These are phyloP conservation scores for Tetragonia tetragonoides DNA, from an alignment of 148 eudicot genomes.

Conservation along the genomic window DNA sequence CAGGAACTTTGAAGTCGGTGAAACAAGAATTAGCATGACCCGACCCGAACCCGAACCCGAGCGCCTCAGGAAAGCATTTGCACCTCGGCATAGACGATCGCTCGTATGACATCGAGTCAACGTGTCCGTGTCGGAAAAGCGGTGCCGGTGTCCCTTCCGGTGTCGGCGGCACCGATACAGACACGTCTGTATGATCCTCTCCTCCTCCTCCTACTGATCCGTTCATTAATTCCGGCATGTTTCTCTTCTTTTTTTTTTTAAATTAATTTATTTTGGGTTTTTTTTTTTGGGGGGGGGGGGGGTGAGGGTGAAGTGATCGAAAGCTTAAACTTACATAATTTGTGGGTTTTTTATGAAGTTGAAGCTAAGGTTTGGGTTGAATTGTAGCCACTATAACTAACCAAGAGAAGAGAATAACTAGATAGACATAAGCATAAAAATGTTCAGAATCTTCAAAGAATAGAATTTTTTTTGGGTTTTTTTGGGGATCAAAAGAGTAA, in stretches of 20 bases:
- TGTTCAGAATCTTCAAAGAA: background rate
- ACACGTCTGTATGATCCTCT: conserved; percentile 42
- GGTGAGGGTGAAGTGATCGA: background rate
- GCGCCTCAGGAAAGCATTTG: conserved; percentile 58
- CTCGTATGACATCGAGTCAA: conserved; percentile 77
- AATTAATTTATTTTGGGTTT: conserved; percentile 11
- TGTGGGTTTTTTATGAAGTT: conserved; percentile 38
- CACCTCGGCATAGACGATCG: conserved; percentile 85
- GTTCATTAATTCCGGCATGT: background rate
- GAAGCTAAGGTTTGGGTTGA: conserved; percentile 26
- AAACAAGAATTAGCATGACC: conserved; percentile 67
- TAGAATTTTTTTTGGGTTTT: conserved; percentile 23
- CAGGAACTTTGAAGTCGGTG: conserved; percentile 54
- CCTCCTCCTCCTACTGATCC: conserved; percentile 6
- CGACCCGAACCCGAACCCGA: conserved; percentile 37
- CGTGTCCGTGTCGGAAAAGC: conserved; percentile 43
- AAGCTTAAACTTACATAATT: conserved; percentile 38
- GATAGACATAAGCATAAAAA: conserved; percentile 16
- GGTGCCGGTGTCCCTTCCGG: conserved; percentile 77
- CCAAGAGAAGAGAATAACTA: conserved; percentile 6
- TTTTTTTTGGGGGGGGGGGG: background rate
- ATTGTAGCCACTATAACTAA: conserved; percentile 27
- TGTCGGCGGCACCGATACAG: conserved; percentile 38
- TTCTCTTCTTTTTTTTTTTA: background rate
- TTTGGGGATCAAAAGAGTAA: conserved; percentile 6